These are phyloP conservation scores for Kwoniella bestiolae DNA, from an alignment of 768 basidiomycete species.

Conservation along the genomic window DNA sequence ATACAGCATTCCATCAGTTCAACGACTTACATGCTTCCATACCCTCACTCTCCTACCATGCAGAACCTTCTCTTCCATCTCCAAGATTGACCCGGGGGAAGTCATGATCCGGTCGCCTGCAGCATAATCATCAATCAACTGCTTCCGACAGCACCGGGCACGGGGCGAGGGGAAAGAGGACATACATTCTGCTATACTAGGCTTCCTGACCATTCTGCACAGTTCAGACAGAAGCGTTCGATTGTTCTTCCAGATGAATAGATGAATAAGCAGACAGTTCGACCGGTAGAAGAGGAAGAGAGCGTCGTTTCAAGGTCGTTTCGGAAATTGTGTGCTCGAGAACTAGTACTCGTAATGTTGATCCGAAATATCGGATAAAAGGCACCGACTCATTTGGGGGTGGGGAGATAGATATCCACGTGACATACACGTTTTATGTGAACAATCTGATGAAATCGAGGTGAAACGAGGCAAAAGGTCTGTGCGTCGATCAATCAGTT, in stretches of 20 bases:
- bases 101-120: slow-evolving; percentile 50
- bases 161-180: background rate
- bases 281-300: no score
- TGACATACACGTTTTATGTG: background rate
- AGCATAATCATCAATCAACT: background rate
- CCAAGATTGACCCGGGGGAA: slow-evolving; percentile 42
- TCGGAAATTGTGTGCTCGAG: background rate
- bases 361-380: slow-evolving; percentile 4
- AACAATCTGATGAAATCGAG: background rate
- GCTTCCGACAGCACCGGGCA: background rate
- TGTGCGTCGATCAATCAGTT: background rate
- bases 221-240: background rate
- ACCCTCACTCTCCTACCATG: slow-evolving; percentile 32
- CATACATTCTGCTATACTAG: slow-evolving; percentile 26
- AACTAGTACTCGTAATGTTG: background rate
- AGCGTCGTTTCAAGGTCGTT: background rate
- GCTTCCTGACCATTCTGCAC: slow-evolving; percentile 2
- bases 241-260: background rate
- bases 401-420: slow-evolving; percentile 5
- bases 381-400: background rate
- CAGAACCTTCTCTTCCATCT: slow-evolving; percentile 43
- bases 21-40: slow-evolving; percentile 53
- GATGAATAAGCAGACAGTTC: no score
- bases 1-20: background rate
- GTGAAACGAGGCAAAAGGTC: background rate